Conservation (phyloP, 1,284 basidiomycete genomes). For the Cryptococcus maquisensis region DNA sequence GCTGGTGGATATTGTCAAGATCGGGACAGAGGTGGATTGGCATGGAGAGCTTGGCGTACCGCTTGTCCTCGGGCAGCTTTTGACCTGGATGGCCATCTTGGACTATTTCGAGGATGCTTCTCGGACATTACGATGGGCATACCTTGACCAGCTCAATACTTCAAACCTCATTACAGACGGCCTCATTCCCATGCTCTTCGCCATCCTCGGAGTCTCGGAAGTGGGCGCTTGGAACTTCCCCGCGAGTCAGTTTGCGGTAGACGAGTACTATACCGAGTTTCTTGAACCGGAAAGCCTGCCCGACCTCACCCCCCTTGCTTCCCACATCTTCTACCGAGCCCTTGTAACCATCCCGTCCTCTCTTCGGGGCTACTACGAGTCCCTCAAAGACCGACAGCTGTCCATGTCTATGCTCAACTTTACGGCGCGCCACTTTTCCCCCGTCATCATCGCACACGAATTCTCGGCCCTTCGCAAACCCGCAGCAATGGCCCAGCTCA, state of each 20-base stretch:
- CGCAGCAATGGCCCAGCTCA: slow-evolving; percentile 60
- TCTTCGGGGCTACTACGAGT: slow-evolving; percentile 77
- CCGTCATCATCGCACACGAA: slow-evolving; percentile 79
- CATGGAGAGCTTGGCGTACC: slow-evolving; percentile 47
- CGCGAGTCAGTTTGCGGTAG: slow-evolving; percentile 69
- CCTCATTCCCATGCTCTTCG: slow-evolving; percentile 74
- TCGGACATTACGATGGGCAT: slow-evolving; percentile 52
- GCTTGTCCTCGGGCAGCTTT: slow-evolving; percentile 52
- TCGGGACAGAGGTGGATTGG: slow-evolving; percentile 50
- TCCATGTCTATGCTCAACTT: slow-evolving; percentile 69
- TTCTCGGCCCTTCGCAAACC: slow-evolving; percentile 70
- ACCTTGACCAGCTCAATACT: slow-evolving; percentile 78
- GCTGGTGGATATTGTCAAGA: slow-evolving; percentile 62
- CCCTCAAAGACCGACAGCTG: slow-evolving; percentile 84
- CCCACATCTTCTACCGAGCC: slow-evolving; percentile 83
- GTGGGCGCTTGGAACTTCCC: slow-evolving; percentile 48
- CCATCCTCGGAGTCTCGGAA: slow-evolving; percentile 56
- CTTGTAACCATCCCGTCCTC: slow-evolving; percentile 76
- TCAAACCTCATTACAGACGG: slow-evolving; percentile 60
- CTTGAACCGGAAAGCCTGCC: slow-evolving; percentile 59
- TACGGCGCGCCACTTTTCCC: slow-evolving; percentile 84
- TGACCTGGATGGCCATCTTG: slow-evolving; percentile 85
- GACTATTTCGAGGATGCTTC: slow-evolving; percentile 80
- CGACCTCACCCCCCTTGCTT: slow-evolving; percentile 63
- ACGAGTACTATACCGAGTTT: slow-evolving; percentile 75